Evolutionary conservation across 805 yeast species (phyloP), one percentile per base, ranked within the genome.

Genomic region (Starmerella vaccinii): DNA sequence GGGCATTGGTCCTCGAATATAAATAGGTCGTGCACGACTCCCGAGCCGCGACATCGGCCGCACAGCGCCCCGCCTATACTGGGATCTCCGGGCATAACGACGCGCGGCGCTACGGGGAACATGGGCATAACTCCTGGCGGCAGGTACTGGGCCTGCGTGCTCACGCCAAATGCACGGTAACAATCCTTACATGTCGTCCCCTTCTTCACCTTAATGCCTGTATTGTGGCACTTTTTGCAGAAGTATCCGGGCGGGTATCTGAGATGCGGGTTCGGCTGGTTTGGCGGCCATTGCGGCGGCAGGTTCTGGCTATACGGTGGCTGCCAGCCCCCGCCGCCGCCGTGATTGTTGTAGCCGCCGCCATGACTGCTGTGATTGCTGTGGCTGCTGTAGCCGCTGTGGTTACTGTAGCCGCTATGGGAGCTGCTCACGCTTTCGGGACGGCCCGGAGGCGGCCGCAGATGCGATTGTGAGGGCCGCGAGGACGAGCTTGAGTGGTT

Each of bases 41-140:
- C 92, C 0, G 72, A 50, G 1, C 92, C 92, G 43, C 81, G 63
- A 60, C 92, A 86, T 47, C 78, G 69, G 0, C 84, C 85, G 67
- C 95, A 85, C 2, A 81, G 58, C 0, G 71, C 64, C 1, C 95
- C 95, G 2, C 95, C 95, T 56, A 76, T 64, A 30, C 78, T 61
- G 1, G 92, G 89, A 60, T 85, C 94, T 1, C 95, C 95, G 0
- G 95, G 90, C 16, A 57, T 62, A 1, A 84, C 81, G 10, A 76
- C 66, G 18, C 60, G 56, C 22, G 61, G 61, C 15, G 59, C 56
- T 3, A 23, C 53, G 2, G 46, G 23, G 37, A 52, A 73, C 44
- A 5, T 75, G 68, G 27, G 57, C 46, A n/a, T 26, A 13, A 40
- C 38, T 6, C 56, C 55, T 26, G 41, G 24, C 23, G 59, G 59